These are phyloP conservation scores for Chlorophyllum brunneum DNA, from an alignment of 768 basidiomycete species.

Conservation along the genomic window DNA sequence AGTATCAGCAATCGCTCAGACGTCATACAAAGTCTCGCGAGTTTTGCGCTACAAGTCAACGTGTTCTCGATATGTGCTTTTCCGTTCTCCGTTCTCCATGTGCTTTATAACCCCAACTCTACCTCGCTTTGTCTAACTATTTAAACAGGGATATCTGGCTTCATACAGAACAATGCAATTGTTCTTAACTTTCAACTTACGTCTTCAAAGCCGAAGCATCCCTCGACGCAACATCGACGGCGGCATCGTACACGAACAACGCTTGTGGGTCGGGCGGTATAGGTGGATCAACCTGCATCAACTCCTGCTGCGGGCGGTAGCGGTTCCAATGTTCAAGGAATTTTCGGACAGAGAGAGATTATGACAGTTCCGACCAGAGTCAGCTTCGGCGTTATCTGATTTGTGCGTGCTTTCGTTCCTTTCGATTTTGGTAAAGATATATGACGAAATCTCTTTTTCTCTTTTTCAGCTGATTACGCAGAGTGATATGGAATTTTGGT, in stretches of 20 bases:
- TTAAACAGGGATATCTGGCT: constrained; percentile 57
- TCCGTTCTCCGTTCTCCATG: constrained; percentile 78
- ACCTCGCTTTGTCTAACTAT: not conserved
- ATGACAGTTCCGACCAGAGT: constrained; percentile 76
- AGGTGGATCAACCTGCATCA: constrained; percentile 14
- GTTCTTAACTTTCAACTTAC: constrained; percentile 85
- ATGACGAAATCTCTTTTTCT: not conserved
- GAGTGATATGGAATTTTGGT: constrained; percentile 80
- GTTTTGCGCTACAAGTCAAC: constrained; percentile 85
- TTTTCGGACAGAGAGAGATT: constrained; percentile 55
- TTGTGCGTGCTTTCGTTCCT: constrained; percentile 34
- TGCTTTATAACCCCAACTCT: constrained; percentile 23
- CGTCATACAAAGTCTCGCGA: constrained; percentile 91
- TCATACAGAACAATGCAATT: constrained; percentile 82
- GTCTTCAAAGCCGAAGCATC: constrained; percentile 95
- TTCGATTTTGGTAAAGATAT: not conserved
- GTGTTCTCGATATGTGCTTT: constrained; percentile 94
- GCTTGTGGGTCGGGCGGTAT: constrained; percentile 14
- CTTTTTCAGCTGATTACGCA: constrained; percentile 75
- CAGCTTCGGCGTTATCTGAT: constrained; percentile 74
- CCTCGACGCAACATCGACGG: constrained; percentile 55
- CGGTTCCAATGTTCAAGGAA: constrained; percentile 31
- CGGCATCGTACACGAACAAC: constrained; percentile 19
- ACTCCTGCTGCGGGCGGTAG: constrained; percentile 18
- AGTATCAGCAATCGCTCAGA: constrained; percentile 66